Base-by-base conservation (phyloP, 495 filamentous ascomycete genomes). In the Lophiotrema nucula region DNA sequence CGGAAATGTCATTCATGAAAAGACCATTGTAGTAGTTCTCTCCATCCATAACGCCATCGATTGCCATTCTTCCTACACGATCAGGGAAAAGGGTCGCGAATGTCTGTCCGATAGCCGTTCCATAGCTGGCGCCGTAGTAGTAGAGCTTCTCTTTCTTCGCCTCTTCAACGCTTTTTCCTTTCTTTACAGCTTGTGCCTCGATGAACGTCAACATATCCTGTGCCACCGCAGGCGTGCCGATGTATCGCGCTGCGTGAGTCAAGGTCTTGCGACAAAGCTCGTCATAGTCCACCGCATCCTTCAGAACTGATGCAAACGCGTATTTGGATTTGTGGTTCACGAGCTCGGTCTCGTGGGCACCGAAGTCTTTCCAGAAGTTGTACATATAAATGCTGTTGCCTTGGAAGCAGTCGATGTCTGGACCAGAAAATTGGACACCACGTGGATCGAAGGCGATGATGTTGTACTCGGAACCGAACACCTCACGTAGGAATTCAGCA, bases 21-120 rank as follows among this genome's bases (percentile, higher is more conserved):
- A n/a, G n/a, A 22, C 56, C 56, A 13, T 16, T 23, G 31, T 53
- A 59, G 48, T 59, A 37, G 11, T 74, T 62, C 26, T 74, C 73
- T 26, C 70, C 41, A 72, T 73, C 53, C 10, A 78, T 76, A 10
- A 81, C 79, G 1, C 73, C 81, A 50, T 84, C 81, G 10, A 84
- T 67, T 2, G 81, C 65, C 35, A 74, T 66, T 5, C 80, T 72
- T 2, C 67, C 62, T 8, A 83, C 65, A 25, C 79, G 76, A 41
- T 80, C 69, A 0, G 81, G 81, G 35, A 73, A 79, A 59, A 83
- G 74, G 0, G 77, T 69, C 2, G 79, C 77, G 54, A 81, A 80
- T 0, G 75, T 79, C 0, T 62, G 56, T 3, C 61, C 70, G 0
- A 73, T 28, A 37, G 64, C 66, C 1, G 62, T 67, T 4, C 70